Evolutionary conservation across 768 basidiomycete species (phyloP).

Genomic region (Daedaleopsis nitida): DNA sequence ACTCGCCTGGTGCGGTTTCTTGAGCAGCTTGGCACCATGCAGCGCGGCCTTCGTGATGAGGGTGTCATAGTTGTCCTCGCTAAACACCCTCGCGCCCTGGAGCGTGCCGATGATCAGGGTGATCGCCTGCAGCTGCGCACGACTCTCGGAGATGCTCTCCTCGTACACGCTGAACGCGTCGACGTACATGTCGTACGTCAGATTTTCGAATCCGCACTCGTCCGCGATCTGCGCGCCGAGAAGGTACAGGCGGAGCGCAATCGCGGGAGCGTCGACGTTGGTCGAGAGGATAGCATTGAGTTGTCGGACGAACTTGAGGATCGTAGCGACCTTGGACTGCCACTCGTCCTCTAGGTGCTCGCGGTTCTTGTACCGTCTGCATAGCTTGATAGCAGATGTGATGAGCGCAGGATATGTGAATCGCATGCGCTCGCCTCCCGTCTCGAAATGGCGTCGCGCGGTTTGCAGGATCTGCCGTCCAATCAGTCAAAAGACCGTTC

Average conservation of each 20-base stretch:
- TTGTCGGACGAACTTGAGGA: conserved; percentile 94
- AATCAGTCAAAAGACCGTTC: background rate
- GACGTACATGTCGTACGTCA: conserved; percentile 96
- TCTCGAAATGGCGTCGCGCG: conserved; percentile 86
- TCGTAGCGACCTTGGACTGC: conserved; percentile 80
- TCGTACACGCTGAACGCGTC: conserved; percentile 98
- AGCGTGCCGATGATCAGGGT: conserved; percentile 91
- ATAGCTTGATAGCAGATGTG: conserved; percentile 89
- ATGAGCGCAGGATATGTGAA: conserved; percentile 98
- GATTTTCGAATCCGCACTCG: conserved; percentile 92
- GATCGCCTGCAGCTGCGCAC: conserved; percentile 97
- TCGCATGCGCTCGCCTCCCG: conserved; percentile 92
- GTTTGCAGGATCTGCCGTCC: conserved; percentile 77
- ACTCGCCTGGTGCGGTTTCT: conserved; percentile 97
- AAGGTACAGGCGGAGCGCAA: conserved; percentile 92
- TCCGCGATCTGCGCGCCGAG: conserved; percentile 95
- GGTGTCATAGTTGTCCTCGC: conserved; percentile 94
- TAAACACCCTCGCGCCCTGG: conserved; percentile 88
- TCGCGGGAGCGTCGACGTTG: conserved; percentile 89
- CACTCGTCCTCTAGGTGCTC: conserved; percentile 83
- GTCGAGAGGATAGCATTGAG: conserved; percentile 91
- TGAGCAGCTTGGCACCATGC: conserved; percentile 93
- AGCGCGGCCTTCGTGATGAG: conserved; percentile 98
- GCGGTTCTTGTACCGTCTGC: conserved; percentile 84
- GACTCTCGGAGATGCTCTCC: conserved; percentile 93